phyloP scores from a whole-genome alignment of 169 alveolate species.

The Cryptosporidium meleagridis region DNA sequence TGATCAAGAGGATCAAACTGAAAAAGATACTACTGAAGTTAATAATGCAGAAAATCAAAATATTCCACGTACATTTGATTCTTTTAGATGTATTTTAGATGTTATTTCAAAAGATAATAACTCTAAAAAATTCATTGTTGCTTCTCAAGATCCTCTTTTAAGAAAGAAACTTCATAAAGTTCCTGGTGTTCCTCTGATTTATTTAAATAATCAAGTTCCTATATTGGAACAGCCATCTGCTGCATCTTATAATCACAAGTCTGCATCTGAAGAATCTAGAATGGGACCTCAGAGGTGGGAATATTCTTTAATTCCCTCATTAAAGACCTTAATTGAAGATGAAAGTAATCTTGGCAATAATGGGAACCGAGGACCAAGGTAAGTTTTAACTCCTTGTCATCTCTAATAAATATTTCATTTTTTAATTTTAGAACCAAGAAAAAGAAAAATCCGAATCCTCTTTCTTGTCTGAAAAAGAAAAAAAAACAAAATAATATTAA shows the following conservation, averaged over 20 bases:
- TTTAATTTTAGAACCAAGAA: constrained; percentile 12
- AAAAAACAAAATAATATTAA: neutral
- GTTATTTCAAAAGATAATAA: constrained; percentile 25
- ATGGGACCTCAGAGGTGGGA: constrained; percentile 67
- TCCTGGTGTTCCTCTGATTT: constrained; percentile 68
- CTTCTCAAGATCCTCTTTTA: constrained; percentile 41
- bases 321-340: neutral
- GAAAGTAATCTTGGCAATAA: neutral
- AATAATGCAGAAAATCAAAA: neutral
- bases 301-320: constrained; percentile 28
- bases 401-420: no score
- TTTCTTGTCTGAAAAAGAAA: constrained; percentile 57
- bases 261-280: constrained; percentile 7
- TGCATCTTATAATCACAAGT: constrained; percentile 13
- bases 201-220: constrained; percentile 41
- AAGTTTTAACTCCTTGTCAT: neutral
- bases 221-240: constrained; percentile 50
- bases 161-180: constrained; percentile 45
- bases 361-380: neutral
- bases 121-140: constrained; percentile 58
- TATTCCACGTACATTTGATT: constrained; percentile 35
- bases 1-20: neutral
- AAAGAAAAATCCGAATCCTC: constrained; percentile 67
- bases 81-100: constrained; percentile 66
- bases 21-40: neutral